Evolutionary conservation across 331 rosid genomes (phyloP), one percentile per base, ranked within the genome.

Genomic region (Malus hybrid): DNA sequence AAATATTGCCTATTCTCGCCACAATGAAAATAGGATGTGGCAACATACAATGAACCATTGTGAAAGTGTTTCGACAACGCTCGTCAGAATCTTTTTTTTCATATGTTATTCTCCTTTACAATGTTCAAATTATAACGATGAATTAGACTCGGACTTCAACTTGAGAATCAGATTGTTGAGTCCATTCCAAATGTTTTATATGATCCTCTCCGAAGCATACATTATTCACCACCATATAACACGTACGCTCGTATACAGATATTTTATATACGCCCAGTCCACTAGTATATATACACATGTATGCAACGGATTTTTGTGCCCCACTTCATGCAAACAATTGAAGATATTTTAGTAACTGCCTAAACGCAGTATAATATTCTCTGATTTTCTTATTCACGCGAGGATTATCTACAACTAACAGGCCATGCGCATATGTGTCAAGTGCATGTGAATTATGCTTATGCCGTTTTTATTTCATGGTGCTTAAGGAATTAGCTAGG

Each of bases 361-460:
- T 15, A 50, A 50, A 50, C 6, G 56, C 56, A 15, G 56, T 50
- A 15, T 50, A 50, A 50, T 15, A 50, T 50, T 50, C n/a, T 50
- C 56, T 15, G 56, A 50, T 50, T 50, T 50, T 50, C 55, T 50
- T 50, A 50, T 15, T 50, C 55, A 15, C 44, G 44, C 15, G 55
- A 50, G 55, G 19, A 15, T 48, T 14, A 5, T 48, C 18, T 6
- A 48, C 55, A 5, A 50, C 6, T 50, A 50, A 50, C 55, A 15
- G 19, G 55, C 19, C 55, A 15, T 50, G n/a, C 56, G 6, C 56
- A 0, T 48, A 44, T 44, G 8, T 5, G 56, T 50, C 56, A 50
- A 50, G n/a, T 74, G 74, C 84, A 77, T 71, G 80, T 66, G 53
- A 56, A 72, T 83, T 86, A 77, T 90, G 82, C 88, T 81, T 81